phyloP scores from a whole-genome alignment of 2,329 filamentous ascomycete genomes.

The Penicillium sp. region DNA sequence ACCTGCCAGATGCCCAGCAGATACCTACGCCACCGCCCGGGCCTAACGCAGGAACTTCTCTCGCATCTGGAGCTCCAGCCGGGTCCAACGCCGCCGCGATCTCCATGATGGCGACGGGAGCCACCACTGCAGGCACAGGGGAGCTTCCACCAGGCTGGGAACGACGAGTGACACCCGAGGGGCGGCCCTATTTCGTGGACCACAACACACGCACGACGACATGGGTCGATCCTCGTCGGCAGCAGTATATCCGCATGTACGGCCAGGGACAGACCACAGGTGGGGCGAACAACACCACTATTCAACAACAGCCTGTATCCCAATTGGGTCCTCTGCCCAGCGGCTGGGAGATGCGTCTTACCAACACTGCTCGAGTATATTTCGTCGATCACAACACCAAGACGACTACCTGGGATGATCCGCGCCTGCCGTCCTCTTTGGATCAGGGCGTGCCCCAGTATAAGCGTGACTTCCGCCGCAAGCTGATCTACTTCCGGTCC shows the following conservation, averaged over 20 bases:
- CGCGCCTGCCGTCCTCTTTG: constrained; percentile 82
- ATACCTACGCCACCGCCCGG: constrained; percentile 42
- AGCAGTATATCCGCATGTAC: constrained; percentile 98
- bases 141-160: constrained; percentile 96
- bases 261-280: constrained; percentile 61
- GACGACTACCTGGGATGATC: constrained; percentile 98
- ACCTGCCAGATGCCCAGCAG: constrained; percentile 47
- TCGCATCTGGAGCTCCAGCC: constrained; percentile 31
- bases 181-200: constrained; percentile 91
- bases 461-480: constrained; percentile 95
- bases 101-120: constrained; percentile 89
- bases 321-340: constrained; percentile 90
- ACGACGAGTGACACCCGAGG: constrained; percentile 88
- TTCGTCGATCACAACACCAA: constrained; percentile 99
- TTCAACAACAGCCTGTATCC: constrained; percentile 94
- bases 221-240: constrained; percentile 92
- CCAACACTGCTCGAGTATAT: constrained; percentile 94
- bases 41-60: constrained; percentile 23
- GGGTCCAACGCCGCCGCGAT: constrained; percentile 48
- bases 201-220: constrained; percentile 97
- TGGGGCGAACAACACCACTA: constrained; percentile 62
- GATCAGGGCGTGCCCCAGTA: constrained; percentile 99
- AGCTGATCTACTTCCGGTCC: constrained; percentile 98
- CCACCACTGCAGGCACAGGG: constrained; percentile 85
- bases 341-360: constrained; percentile 98